A percentile compares a stretch with the other conserved stretches of the same genome.
Conservation (phyloP, 2,329 filamentous ascomycete species). For the Penicillium hordei region DNA sequence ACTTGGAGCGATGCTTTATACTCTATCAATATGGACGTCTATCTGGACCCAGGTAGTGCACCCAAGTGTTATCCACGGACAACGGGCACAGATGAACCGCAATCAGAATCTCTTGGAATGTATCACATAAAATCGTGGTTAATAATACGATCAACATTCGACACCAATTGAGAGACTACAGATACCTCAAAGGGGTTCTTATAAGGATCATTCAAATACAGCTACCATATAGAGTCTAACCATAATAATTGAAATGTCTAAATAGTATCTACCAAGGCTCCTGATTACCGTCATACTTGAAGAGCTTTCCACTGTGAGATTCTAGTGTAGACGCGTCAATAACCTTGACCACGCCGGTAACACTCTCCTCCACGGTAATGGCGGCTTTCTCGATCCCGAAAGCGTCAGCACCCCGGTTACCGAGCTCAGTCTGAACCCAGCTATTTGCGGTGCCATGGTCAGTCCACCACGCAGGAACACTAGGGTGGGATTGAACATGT, state of each 20-base stretch:
- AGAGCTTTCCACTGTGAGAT: not conserved
- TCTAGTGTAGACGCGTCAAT: not conserved
- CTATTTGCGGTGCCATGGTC: not conserved
- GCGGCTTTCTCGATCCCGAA: not conserved
- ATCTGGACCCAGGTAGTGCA: not conserved
- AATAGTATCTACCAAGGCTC: not conserved
- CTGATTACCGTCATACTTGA: not conserved
- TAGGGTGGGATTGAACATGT: too few species aligned
- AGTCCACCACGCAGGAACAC: not conserved
- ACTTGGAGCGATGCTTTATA: not conserved
- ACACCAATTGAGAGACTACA: not conserved
- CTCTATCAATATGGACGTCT: not conserved
- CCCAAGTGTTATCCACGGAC: not conserved
- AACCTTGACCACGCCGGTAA: not conserved
- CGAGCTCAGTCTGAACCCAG: not conserved
- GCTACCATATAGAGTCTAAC: not conserved
- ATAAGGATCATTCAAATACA: not conserved
- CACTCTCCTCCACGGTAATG: not conserved
- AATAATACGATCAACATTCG: not conserved
- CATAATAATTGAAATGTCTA: not conserved
- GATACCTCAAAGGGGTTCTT: too few species aligned
- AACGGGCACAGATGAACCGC: not conserved
- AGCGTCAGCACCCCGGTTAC: not conserved
- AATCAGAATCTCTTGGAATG: not conserved
- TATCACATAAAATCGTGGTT: not conserved